Conservation (phyloP, 305 asterid species). For the Ruellia speciosa region DNA sequence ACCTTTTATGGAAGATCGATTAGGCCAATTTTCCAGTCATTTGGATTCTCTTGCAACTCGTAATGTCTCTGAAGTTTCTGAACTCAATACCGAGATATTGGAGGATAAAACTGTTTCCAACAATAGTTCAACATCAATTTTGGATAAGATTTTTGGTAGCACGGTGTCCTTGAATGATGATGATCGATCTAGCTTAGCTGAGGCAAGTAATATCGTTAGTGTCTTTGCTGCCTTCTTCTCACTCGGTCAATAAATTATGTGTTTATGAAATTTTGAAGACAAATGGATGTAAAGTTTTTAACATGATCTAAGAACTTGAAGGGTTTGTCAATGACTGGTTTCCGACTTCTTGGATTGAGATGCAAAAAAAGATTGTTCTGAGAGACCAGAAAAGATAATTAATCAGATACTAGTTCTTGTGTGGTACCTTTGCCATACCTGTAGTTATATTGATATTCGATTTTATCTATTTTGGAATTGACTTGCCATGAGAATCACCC, state of each 20-base stretch:
- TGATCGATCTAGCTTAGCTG: constrained; percentile 31
- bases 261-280: constrained; percentile 10
- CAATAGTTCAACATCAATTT: constrained; percentile 41
- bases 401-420: not conserved
- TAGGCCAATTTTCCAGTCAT: constrained; percentile 28
- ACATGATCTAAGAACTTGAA: constrained; percentile 6
- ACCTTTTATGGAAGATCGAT: constrained; percentile 35
- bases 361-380: not conserved
- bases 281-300: not conserved
- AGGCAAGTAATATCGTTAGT: constrained; percentile 36
- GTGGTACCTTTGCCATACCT: not conserved
- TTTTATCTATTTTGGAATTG: not conserved
- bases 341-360: not conserved
- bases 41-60: constrained; percentile 32
- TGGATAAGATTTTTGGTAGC: constrained; percentile 65
- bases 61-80: constrained; percentile 31
- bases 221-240: constrained; percentile 11
- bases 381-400: too few species aligned
- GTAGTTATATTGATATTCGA: not conserved
- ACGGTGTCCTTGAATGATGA: constrained; percentile 35
- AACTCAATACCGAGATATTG: constrained; percentile 32
- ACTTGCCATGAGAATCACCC: constrained; percentile 1
- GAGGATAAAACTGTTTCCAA: constrained; percentile 36
- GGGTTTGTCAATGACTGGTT: not conserved
- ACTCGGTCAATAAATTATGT: not conserved